Evolutionary conservation across 345 rosid species (phyloP).

Genomic region (Acer yangbiense): DNA sequence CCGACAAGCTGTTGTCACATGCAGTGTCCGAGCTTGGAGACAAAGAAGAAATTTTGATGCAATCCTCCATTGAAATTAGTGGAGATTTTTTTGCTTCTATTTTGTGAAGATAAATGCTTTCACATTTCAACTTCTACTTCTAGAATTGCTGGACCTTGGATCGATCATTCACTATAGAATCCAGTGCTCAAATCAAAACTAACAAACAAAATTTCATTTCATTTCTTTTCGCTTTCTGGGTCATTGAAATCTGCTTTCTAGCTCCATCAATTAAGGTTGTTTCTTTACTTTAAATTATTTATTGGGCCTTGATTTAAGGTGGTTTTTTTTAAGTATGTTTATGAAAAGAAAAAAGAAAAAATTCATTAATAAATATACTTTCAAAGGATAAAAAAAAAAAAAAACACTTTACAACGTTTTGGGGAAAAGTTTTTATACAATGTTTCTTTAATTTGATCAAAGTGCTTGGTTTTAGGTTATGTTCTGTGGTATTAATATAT

Average conservation of each 20-base stretch:
- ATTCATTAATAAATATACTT: background rate
- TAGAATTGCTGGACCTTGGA: constrained; percentile 11
- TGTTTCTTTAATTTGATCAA: no score
- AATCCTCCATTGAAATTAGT: constrained; percentile 18
- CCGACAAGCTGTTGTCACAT: constrained; percentile 20
- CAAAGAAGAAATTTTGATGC: constrained; percentile 9
- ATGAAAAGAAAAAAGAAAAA: background rate
- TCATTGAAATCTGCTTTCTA: background rate
- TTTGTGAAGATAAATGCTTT: constrained; percentile 1
- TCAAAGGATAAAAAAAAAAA: no score
- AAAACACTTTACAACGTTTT: background rate
- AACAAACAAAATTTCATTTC: background rate
- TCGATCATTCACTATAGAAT: constrained; percentile 27
- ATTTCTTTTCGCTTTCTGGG: background rate
- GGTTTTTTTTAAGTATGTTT: background rate
- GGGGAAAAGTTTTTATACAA: background rate
- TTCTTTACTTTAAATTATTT: background rate
- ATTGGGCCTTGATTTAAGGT: constrained; percentile 6
- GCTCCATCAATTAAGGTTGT: constrained; percentile 5
- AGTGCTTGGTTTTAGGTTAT: background rate
- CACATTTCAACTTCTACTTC: constrained; percentile 1
- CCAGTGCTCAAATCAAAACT: constrained; percentile 6
- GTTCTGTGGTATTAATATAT: no score
- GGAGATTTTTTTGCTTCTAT: constrained; percentile 4
- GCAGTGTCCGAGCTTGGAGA: constrained; percentile 12